Conservation (phyloP, 495 filamentous ascomycete genomes). For the Xylaria grammica region DNA sequence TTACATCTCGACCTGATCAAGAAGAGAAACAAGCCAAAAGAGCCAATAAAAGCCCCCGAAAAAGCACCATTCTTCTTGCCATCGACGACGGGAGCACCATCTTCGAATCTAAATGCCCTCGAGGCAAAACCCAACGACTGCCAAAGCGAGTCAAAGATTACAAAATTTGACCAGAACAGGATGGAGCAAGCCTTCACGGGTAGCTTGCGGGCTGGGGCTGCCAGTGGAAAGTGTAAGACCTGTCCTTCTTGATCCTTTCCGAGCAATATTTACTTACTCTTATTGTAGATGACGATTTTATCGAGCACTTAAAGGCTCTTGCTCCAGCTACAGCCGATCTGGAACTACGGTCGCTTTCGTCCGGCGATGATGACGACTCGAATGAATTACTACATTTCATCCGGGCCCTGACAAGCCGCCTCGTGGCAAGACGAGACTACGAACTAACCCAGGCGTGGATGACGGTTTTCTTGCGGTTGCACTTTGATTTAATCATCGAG, state of each 20-base stretch:
- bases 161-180: constrained; percentile 44
- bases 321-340: constrained; percentile 82
- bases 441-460: constrained; percentile 97
- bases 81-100: constrained; percentile 56
- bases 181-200: constrained; percentile 62
- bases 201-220: constrained; percentile 57
- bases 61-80: constrained; percentile 97
- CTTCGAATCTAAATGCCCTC: constrained; percentile 30
- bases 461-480: constrained; percentile 83
- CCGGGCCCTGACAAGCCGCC: constrained; percentile 68
- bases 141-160: constrained; percentile 40
- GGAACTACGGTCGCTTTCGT: constrained; percentile 80
- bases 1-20: constrained; percentile 89
- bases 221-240: constrained; percentile 56
- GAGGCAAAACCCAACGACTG: constrained; percentile 28
- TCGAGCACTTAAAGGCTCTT: constrained; percentile 78
- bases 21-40: constrained; percentile 91
- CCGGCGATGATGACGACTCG: constrained; percentile 45
- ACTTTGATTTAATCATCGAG: constrained; percentile 59
- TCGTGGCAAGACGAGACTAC: constrained; percentile 75
- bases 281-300: constrained; percentile 59
- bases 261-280: constrained; percentile 20
- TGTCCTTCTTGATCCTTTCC: constrained; percentile 20
- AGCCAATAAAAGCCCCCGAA: constrained; percentile 87
- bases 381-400: constrained; percentile 70